These are phyloP conservation scores for Monosporozyma aerobia DNA, from an alignment of 805 yeast species.

Conservation along the genomic window DNA sequence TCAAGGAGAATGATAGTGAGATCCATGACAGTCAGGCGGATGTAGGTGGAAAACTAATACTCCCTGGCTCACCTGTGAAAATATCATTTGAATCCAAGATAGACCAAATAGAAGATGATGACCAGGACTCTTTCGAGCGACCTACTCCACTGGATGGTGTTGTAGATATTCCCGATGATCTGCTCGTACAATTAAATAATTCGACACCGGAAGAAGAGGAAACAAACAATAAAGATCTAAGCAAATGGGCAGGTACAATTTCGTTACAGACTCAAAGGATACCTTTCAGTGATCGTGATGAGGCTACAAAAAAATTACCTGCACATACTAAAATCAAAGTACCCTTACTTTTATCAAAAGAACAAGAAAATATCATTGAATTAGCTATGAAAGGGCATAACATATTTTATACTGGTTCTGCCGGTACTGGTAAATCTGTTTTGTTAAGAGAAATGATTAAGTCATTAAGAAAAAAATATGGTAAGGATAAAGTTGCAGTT, in stretches of 20 bases:
- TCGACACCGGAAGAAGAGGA: neutral
- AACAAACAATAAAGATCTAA: neutral
- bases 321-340: constrained; percentile 20
- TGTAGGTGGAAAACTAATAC: neutral
- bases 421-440: constrained; percentile 96
- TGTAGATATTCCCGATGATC: neutral
- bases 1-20: neutral
- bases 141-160: neutral
- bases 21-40: neutral
- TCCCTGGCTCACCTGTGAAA: neutral
- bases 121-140: neutral
- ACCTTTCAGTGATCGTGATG: constrained; percentile 8
- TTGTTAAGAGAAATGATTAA: constrained; percentile 58
- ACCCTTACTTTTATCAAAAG: constrained; percentile 38
- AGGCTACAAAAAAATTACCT: constrained; percentile 10
- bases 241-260: constrained; percentile 18
- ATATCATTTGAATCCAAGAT: neutral
- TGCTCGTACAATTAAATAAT: neutral
- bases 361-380: constrained; percentile 57
- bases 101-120: neutral
- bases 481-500: constrained; percentile 49
- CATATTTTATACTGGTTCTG: constrained; percentile 91
- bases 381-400: constrained; percentile 57
- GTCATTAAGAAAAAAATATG: constrained; percentile 38
- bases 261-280: constrained; percentile 28